Evolutionary conservation across 129 eudicot genomes (phyloP), one percentile per base, ranked within the genome.

Genomic region (Erigeron canadensis): DNA sequence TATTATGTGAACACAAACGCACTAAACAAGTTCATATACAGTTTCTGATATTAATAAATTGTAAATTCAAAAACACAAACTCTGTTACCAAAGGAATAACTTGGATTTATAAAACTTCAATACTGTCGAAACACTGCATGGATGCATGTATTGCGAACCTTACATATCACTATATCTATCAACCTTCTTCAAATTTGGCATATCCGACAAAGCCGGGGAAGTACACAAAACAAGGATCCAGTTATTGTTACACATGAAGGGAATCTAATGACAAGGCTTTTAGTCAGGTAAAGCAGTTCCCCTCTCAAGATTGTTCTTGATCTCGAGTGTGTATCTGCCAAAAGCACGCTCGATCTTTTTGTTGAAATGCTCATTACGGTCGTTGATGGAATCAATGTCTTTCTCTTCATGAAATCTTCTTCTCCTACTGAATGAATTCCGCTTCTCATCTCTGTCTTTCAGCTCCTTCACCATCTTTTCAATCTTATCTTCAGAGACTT

Each of bases 231-330:
- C 43, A 1, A 70, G 9, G 2, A 73, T 73, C 42, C 59, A 12
- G 62, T 58, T 43, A 48, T 67, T 8, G 42, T 39, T 65, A 65
- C 65, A 22, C 73, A 54, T 53, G 40, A 65, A 55, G 28, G 11
- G 28, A 19, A 54, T 16, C 19, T 1, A 6, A 28, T 0, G 44
- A n/a, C 41, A 17, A 23, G 8, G 9, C 10, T 16, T 23, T 87
- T 69, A 94, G 70, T 94, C 99, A 8, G 99, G 99, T 78, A 94
- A 86, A 41, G 99, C 99, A 79, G 99, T 94, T 82, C 99, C 99
- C 74, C 99, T 90, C 74, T 94, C 99, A 7, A 94, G 96, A 63
- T 94, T 94, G 87, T 94, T 94, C 86, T 87, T 94, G 77, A 94
- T 94, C 87, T 94, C 99, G 9, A 89, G 75, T 3, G 99, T 94